Percentiles rank a stretch among this genome's conserved stretches.
Conservation (phyloP, 306 rosid genomes). For the Cicer judaicum region DNA sequence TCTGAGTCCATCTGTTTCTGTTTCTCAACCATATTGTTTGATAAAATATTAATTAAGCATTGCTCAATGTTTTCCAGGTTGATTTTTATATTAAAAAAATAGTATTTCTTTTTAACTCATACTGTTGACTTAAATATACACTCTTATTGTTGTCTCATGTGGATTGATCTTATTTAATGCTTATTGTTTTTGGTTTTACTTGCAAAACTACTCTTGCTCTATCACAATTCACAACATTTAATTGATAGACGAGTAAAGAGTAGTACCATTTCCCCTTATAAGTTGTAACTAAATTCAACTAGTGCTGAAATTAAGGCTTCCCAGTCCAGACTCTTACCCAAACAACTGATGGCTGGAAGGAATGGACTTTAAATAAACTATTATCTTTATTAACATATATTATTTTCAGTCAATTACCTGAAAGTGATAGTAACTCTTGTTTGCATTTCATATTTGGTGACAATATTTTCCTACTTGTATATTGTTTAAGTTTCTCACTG, state of each 20-base stretch:
- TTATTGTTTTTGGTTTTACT: constrained; percentile 13
- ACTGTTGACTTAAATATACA: neutral
- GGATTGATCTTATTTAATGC: constrained; percentile 7
- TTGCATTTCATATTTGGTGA: constrained; percentile 36
- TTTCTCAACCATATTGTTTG: constrained; percentile 25
- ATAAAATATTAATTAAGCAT: constrained; percentile 35
- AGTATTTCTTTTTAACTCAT: constrained; percentile 17
- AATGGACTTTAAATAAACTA: constrained; percentile 27
- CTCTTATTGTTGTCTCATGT: neutral
- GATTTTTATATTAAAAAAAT: neutral
- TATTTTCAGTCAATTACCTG: constrained; percentile 22
- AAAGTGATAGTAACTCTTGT: constrained; percentile 22
- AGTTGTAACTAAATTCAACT: constrained; percentile 12
- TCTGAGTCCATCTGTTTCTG: constrained; percentile 11
- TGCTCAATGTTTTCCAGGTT: constrained; percentile 38
- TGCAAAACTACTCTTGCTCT: constrained; percentile 3
- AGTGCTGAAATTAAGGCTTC: neutral
- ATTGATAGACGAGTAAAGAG: neutral
- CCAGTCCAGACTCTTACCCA: neutral
- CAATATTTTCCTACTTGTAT: neutral
- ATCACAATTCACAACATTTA: neutral
- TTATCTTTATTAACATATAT: neutral
- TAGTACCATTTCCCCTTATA: neutral
- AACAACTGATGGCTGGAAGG: neutral
- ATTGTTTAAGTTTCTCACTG: constrained; percentile 35